A percentile compares a stretch with the other conserved stretches of the same genome.
These are phyloP conservation scores for Saitoella complicata DNA, from an alignment of 805 yeast species.

Conservation along the genomic window DNA sequence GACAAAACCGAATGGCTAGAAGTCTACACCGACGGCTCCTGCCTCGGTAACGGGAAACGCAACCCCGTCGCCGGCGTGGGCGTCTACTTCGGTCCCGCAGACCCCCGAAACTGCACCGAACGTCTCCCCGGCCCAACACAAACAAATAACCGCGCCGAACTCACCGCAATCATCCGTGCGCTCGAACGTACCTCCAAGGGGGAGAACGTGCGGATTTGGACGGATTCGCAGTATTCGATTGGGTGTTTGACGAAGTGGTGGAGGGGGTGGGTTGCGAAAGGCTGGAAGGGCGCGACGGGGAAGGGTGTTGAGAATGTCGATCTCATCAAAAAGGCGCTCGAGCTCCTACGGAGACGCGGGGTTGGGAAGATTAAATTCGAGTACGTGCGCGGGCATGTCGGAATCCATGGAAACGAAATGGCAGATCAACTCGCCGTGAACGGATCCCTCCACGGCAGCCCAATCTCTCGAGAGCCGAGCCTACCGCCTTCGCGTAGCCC, in stretches of 20 bases:
- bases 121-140: slow-evolving; percentile 34
- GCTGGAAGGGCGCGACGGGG: slow-evolving; percentile 34
- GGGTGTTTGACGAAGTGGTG: slow-evolving; percentile 44
- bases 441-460: slow-evolving; percentile 22
- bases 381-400: slow-evolving; percentile 64
- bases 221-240: slow-evolving; percentile 60
- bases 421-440: slow-evolving; percentile 61
- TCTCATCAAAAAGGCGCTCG: slow-evolving; percentile 26
- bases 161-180: slow-evolving; percentile 48
- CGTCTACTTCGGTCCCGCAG: slow-evolving; percentile 45
- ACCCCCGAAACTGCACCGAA: slow-evolving; percentile 37
- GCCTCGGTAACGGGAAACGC: slow-evolving; percentile 38
- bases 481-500: no score
- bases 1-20: not conserved
- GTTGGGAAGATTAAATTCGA: slow-evolving; percentile 26
- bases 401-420: slow-evolving; percentile 50
- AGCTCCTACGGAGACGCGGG: slow-evolving; percentile 26
- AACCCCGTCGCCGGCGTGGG: slow-evolving; percentile 52
- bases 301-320: slow-evolving; percentile 35
- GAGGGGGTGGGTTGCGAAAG: slow-evolving; percentile 37
- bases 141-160: slow-evolving; percentile 73
- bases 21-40: slow-evolving; percentile 70
- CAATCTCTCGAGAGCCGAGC: no score
- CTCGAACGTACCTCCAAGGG: slow-evolving; percentile 26
- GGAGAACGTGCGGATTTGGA: slow-evolving; percentile 26